Base-by-base conservation (phyloP, 441 rosid species). In the Brassica hybrid region DNA sequence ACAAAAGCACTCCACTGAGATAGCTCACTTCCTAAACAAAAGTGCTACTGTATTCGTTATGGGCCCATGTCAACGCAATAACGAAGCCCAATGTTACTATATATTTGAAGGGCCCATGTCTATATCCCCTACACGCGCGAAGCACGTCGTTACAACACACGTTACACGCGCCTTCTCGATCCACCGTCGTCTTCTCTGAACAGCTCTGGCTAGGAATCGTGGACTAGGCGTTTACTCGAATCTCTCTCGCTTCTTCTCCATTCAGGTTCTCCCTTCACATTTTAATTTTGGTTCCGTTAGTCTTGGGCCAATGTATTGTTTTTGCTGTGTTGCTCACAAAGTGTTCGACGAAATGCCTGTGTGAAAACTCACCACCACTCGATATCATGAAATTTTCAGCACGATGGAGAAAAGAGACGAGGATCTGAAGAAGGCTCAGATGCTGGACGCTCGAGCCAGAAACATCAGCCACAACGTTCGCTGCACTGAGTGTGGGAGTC, bases 401-500 rank as follows among this genome's bases (percentile, higher is more conserved):
- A 17, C 52, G 74, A 93, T 89, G 96, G 96, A 82, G 75, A 84
- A 67, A 71, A 83, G 77, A 65, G 89, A 87, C 34, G 96, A 93
- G 69, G 93, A 89, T n/a, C 81, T 84, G 62, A 96, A 85, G 86
- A 84, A 86, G 72, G 69, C 77, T 38, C 97, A 85, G 77, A 71
- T 89, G 69, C 82, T 88, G 68, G 98, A 96, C 6, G 91, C 98
- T 76, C 84, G 96, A 58, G 99, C 98, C 34, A 87, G 95, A 83
- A 95, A 88, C 78, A 93, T 90, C 19, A 95, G 94, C 83, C 99
- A 88, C 81, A 96, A 89, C 48, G 98, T 96, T 34, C 89, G 98
- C 3, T 96, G 98, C 85, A 93, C 96, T 0, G 99, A 96, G 82
- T 93, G 99, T 75, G 98, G 99, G 30, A 93, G 97, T 82, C 98